These are phyloP conservation scores for Acanthamoeba lenticulata DNA, from an alignment of 208 protist species.

Conservation along the genomic window DNA sequence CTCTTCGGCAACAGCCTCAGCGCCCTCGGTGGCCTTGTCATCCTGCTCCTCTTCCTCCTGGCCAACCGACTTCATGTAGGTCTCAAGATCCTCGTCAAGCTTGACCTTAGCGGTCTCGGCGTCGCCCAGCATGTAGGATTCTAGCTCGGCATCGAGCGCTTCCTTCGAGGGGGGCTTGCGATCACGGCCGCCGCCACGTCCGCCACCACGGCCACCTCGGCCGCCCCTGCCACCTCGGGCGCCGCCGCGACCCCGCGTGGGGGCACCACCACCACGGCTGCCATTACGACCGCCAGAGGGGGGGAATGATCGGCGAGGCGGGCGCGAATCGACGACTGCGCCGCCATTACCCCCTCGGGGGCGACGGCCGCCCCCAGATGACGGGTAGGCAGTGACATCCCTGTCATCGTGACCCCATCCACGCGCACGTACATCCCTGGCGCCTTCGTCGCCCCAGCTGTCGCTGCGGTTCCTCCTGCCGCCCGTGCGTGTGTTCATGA, in stretches of 20 bases:
- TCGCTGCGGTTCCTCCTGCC: neutral
- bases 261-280: neutral
- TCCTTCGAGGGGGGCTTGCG: neutral
- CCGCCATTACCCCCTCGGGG: neutral
- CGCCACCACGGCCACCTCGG: neutral
- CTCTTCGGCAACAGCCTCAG: neutral
- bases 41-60: neutral
- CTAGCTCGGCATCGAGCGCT: constrained; percentile 13
- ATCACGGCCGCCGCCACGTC: neutral
- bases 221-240: neutral
- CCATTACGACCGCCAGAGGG: neutral
- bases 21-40: neutral
- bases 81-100: constrained; percentile 21
- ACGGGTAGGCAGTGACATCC: neutral
- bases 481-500: neutral
- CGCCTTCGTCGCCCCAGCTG: neutral
- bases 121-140: constrained; percentile 13
- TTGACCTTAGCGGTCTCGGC: neutral
- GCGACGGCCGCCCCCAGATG: neutral
- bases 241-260: neutral
- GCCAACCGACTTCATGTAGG: constrained; percentile 5
- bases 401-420: neutral
- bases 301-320: neutral
- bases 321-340: neutral
- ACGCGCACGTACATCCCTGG: neutral